Percentiles rank a stretch among this genome's conserved stretches.
Evolutionary conservation across 768 basidiomycete species (phyloP).

Genomic region (Xanthoconium stramineum): DNA sequence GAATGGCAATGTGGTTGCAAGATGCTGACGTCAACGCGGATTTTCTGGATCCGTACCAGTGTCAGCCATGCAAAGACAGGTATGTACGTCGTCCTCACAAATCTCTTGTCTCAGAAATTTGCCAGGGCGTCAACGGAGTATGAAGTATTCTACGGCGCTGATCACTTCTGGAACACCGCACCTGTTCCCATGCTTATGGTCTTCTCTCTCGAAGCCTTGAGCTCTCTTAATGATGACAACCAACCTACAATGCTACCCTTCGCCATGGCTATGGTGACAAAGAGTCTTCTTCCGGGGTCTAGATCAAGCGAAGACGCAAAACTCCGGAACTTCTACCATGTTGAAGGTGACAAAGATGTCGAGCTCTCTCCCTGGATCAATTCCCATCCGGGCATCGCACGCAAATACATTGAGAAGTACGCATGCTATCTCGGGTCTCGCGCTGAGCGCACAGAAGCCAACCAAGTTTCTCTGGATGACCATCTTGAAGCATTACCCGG

Average conservation of each 20-base stretch:
- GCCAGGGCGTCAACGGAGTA: neutral
- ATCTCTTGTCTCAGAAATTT: neutral
- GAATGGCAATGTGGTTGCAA: neutral
- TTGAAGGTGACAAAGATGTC: neutral
- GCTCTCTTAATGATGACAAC: neutral
- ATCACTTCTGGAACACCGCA: neutral
- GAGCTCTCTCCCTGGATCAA: conserved; percentile 1
- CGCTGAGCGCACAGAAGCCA: neutral
- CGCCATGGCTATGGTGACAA: neutral
- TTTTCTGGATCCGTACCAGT: neutral
- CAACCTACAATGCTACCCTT: neutral
- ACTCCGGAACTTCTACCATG: neutral
- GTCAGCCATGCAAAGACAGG: neutral
- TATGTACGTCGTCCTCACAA: neutral
- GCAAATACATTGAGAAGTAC: neutral
- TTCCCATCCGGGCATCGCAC: neutral
- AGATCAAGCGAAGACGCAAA: neutral
- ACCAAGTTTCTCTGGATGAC: neutral
- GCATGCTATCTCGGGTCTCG: neutral
- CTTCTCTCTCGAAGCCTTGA: neutral
- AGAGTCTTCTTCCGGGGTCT: neutral
- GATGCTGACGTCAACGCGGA: neutral
- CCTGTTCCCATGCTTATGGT: neutral
- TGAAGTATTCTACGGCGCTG: neutral
- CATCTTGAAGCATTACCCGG: neutral